These are phyloP conservation scores for Penicillium concentricum DNA, from an alignment of 2,329 filamentous ascomycete species.

Conservation along the genomic window DNA sequence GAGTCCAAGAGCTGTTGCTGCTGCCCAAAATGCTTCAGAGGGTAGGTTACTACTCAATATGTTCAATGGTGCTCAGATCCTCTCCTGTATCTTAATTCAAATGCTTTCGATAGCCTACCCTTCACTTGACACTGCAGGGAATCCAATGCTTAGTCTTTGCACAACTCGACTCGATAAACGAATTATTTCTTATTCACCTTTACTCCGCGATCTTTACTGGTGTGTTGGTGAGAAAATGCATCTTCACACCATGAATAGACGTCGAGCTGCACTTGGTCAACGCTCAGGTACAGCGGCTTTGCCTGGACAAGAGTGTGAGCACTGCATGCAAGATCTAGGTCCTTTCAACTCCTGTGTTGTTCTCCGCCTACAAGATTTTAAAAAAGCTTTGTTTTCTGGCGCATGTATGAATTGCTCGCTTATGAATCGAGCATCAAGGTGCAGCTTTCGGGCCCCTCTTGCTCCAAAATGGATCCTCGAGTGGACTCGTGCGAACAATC, in stretches of 20 bases:
- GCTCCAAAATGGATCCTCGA: background rate
- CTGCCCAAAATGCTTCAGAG: background rate
- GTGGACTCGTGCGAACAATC: background rate
- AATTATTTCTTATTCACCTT: background rate
- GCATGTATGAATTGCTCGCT: background rate
- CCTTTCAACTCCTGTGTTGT: background rate
- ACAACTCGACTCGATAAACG: fast-evolving
- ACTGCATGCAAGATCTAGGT: background rate
- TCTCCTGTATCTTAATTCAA: background rate
- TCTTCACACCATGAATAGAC: fast-evolving
- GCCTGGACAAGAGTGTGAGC: background rate
- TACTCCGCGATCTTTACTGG: background rate
- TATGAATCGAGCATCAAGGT: background rate
- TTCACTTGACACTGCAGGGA: background rate
- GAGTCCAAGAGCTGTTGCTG: background rate
- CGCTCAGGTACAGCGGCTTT: background rate
- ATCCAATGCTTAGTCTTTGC: background rate
- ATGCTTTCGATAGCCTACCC: background rate
- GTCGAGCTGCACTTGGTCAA: background rate
- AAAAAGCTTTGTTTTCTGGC: fast-evolving
- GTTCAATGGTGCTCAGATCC: too few species aligned
- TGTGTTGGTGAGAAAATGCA: fast-evolving
- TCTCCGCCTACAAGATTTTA: fast-evolving
- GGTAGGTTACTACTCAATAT: background rate
- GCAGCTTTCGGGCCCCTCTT: background rate